Conservation (phyloP, 1,284 basidiomycete genomes). For the Cutaneotrichosporon sp. region DNA sequence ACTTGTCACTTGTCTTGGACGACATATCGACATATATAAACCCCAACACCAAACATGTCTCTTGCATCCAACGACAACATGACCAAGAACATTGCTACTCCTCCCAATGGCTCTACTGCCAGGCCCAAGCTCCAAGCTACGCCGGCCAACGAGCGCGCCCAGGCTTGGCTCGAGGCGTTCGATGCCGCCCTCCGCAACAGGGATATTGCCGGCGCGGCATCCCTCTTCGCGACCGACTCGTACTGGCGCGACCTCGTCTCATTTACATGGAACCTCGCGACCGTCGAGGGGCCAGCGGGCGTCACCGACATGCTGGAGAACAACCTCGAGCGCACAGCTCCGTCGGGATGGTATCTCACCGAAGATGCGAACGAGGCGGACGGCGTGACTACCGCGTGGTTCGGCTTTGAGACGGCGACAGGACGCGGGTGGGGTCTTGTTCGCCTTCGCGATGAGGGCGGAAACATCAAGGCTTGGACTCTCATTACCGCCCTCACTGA, state of each 20-base stretch:
- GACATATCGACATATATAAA: not conserved
- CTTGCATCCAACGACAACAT: not conserved
- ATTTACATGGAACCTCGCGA: constrained; percentile 65
- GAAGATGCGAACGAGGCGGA: constrained; percentile 37
- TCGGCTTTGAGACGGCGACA: constrained; percentile 53
- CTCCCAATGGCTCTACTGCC: not conserved
- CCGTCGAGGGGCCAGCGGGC: constrained; percentile 56
- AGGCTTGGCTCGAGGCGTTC: constrained; percentile 19
- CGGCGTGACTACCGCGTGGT: constrained; percentile 20
- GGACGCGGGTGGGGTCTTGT: constrained; percentile 36
- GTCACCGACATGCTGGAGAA: constrained; percentile 30
- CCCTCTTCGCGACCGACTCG: constrained; percentile 62
- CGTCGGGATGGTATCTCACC: constrained; percentile 14
- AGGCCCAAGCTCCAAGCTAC: constrained; percentile 1
- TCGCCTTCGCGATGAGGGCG: constrained; percentile 53
- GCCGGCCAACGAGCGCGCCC: constrained; percentile 12
- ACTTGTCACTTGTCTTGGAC: not conserved
- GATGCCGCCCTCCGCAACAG: constrained; percentile 17
- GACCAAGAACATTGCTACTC: constrained; percentile 13
- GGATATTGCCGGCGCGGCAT: constrained; percentile 90
- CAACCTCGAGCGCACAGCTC: constrained; percentile 11
- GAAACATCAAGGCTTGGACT: constrained; percentile 60
- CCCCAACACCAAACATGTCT: not conserved
- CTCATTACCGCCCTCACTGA: constrained; percentile 61
- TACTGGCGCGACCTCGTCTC: constrained; percentile 63